phyloP scores from a whole-genome alignment of 371 early-diverging fungal genomes.

The Mortierella sp. region DNA sequence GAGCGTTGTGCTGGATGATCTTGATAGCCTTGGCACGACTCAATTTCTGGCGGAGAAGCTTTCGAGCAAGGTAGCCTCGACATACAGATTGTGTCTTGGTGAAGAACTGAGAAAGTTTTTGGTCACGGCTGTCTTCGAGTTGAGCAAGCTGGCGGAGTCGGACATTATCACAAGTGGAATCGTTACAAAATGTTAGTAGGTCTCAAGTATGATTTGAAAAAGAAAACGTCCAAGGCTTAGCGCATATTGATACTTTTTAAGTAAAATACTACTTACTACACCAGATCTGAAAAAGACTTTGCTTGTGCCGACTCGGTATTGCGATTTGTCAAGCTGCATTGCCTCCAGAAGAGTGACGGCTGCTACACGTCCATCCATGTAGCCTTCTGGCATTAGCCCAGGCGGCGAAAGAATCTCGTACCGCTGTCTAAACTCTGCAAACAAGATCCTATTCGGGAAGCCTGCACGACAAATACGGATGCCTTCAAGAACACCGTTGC shows the following conservation, averaged over 20 bases:
- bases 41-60: slow-evolving; percentile 70
- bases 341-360: slow-evolving; percentile 80
- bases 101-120: slow-evolving; percentile 83
- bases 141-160: slow-evolving; percentile 82
- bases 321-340: slow-evolving; percentile 76
- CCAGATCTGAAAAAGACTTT: slow-evolving; percentile 99
- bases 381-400: slow-evolving; percentile 79
- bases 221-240: no score
- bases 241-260: no score
- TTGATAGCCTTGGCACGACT: slow-evolving; percentile 89
- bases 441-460: slow-evolving; percentile 95
- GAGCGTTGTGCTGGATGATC: slow-evolving; percentile 91
- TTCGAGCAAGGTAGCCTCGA: slow-evolving; percentile 83
- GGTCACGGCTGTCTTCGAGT: slow-evolving; percentile 95
- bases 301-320: slow-evolving; percentile 93
- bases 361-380: slow-evolving; percentile 89
- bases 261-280: slow-evolving; percentile 69
- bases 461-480: slow-evolving; percentile 99
- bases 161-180: background rate
- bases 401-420: slow-evolving; percentile 95
- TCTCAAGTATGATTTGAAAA: background rate
- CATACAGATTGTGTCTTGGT: slow-evolving; percentile 89
- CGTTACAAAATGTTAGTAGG: background rate
- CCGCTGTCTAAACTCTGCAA: slow-evolving; percentile 95
- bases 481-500: slow-evolving; percentile 99